phyloP scores from a whole-genome alignment of 78 protist species.

The Corallochytrium limacisporum region DNA sequence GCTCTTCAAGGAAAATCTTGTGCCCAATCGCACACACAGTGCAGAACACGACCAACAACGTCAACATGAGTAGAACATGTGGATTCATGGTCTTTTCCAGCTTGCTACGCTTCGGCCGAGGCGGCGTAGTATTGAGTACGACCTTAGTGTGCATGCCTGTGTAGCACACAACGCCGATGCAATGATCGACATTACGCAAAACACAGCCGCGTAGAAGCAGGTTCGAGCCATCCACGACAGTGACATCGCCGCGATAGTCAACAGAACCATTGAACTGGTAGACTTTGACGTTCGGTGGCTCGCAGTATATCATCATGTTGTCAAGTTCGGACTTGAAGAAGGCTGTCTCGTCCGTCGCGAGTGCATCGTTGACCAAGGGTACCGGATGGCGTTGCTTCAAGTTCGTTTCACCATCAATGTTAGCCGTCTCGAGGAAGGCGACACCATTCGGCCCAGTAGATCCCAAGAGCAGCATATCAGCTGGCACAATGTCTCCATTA shows the following conservation, averaged over 20 bases:
- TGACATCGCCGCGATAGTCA: too few relatives aligned
- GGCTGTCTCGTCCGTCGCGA: too few relatives aligned
- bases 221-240: not conserved
- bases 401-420: slow-evolving; percentile 65
- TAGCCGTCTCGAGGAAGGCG: slow-evolving; percentile 55
- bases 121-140: slow-evolving; percentile 12
- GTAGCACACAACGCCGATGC: slow-evolving; percentile 60
- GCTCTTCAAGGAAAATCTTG: not conserved
- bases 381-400: slow-evolving; percentile 41
- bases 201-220: slow-evolving; percentile 15
- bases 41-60: not conserved
- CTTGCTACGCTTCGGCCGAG: slow-evolving; percentile 18
- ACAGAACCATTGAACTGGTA: slow-evolving; percentile 8
- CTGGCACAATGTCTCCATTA: slow-evolving; percentile 40
- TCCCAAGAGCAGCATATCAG: slow-evolving; percentile 47
- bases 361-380: too few relatives aligned
- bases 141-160: slow-evolving; percentile 76
- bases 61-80: not conserved
- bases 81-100: slow-evolving; percentile 10
- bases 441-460: slow-evolving; percentile 28
- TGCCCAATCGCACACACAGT: not conserved
- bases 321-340: too few relatives aligned
- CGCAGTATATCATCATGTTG: not conserved
- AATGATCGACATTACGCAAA: slow-evolving; percentile 49
- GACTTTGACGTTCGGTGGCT: not conserved